Evolutionary conservation across 1,139 yeast genomes (phyloP).

Genomic region (Debaryomyces udenii): DNA sequence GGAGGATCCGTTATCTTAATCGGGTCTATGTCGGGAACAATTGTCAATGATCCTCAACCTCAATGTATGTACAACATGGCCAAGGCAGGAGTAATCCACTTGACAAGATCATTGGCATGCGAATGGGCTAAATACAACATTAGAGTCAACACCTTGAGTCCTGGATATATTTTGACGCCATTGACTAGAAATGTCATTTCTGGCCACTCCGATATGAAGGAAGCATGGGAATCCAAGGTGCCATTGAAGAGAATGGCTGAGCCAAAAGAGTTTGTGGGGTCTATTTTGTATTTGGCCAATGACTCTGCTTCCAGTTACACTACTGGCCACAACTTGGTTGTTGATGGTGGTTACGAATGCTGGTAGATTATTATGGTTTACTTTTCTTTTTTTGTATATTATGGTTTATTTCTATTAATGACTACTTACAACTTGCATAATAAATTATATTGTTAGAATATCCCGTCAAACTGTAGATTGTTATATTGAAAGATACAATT

Average conservation of each 20-base stretch:
- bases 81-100: slow-evolving; percentile 54
- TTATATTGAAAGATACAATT: too few relatives aligned
- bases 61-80: slow-evolving; percentile 56
- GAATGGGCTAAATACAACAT: slow-evolving; percentile 57
- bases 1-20: slow-evolving; percentile 48
- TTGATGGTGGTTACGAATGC: slow-evolving; percentile 52
- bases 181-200: slow-evolving; percentile 50
- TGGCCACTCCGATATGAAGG: slow-evolving; percentile 51
- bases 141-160: slow-evolving; percentile 50
- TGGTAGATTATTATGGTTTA: slow-evolving; percentile 24
- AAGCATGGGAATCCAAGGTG: slow-evolving; percentile 50
- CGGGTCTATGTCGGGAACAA: slow-evolving; percentile 54
- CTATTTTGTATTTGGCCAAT: slow-evolving; percentile 50
- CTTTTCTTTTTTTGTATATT: slow-evolving; percentile 5
- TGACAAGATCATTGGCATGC: slow-evolving; percentile 51
- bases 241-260: slow-evolving; percentile 57
- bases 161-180: slow-evolving; percentile 54
- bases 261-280: slow-evolving; percentile 53
- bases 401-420: slow-evolving; percentile 6
- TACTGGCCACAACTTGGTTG: slow-evolving; percentile 54
- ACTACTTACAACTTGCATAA: slow-evolving; percentile 7
- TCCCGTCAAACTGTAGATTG: not conserved
- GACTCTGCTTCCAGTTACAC: slow-evolving; percentile 50
- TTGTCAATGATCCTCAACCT: slow-evolving; percentile 55
- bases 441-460: slow-evolving; percentile 1